Conservation (phyloP, 1,139 yeast genomes). For the Candida tropicalis region DNA sequence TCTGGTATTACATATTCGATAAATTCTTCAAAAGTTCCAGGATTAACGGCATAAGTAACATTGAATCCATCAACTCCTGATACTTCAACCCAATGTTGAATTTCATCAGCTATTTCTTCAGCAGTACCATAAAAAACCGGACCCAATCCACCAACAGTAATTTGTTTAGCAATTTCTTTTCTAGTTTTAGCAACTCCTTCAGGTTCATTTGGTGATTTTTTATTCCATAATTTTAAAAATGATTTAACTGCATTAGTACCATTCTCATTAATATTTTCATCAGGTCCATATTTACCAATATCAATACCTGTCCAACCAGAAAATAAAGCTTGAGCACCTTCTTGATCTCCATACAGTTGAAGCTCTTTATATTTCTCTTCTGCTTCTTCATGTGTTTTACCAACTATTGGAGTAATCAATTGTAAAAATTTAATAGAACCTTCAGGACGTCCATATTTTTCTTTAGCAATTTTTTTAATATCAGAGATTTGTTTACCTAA, state of each 20-base stretch:
- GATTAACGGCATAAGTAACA: slow-evolving; percentile 30
- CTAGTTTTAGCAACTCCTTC: slow-evolving; percentile 28
- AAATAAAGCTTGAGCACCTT: slow-evolving; percentile 42
- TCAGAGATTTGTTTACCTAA: slow-evolving; percentile 30
- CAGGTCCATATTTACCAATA: slow-evolving; percentile 29
- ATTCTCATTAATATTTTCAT: slow-evolving; percentile 31
- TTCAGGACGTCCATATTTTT: slow-evolving; percentile 35
- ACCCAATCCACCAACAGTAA: slow-evolving; percentile 34
- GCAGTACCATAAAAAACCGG: slow-evolving; percentile 29
- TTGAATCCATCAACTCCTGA: slow-evolving; percentile 35
- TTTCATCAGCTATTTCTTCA: slow-evolving; percentile 28
- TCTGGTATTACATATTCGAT: slow-evolving; percentile 31
- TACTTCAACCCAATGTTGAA: slow-evolving; percentile 33
- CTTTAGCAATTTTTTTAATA: slow-evolving; percentile 31
- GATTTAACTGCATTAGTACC: slow-evolving; percentile 34
- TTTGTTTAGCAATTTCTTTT: slow-evolving; percentile 28
- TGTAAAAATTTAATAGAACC: slow-evolving; percentile 39
- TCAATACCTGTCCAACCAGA: slow-evolving; percentile 44
- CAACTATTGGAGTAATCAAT: slow-evolving; percentile 35
- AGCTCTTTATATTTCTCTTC: slow-evolving; percentile 30
- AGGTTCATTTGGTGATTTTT: slow-evolving; percentile 29
- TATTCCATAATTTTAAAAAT: slow-evolving; percentile 35
- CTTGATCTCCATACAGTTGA: slow-evolving; percentile 35
- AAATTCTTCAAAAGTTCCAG: slow-evolving; percentile 31
- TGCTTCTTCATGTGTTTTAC: slow-evolving; percentile 39